Conservation (phyloP, 2,329 filamentous ascomycete genomes). For the Fusarium vanettenii region DNA sequence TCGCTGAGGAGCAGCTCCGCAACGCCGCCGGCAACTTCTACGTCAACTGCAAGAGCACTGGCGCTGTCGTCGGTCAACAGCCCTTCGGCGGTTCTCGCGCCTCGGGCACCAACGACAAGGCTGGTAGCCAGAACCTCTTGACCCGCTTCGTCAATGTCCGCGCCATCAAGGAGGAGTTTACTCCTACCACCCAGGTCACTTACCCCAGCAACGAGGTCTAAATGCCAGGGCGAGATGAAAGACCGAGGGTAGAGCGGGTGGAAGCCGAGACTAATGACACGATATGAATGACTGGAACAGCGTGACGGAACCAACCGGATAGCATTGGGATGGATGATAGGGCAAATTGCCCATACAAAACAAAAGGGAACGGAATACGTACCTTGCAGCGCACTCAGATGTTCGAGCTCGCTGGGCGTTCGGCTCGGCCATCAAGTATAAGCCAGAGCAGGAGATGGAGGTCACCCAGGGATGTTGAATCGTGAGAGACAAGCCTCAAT, state of each 20-base stretch:
- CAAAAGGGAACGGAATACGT: conserved; percentile 3
- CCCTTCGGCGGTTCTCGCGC: conserved; percentile 76
- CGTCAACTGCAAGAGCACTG: conserved; percentile 85
- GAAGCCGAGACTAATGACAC: conserved; percentile 1
- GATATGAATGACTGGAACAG: conserved; percentile 23
- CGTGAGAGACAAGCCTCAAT: conserved; percentile 24
- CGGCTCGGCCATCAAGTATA: conserved; percentile 11
- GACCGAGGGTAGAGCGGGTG: not conserved
- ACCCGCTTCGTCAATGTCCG: conserved; percentile 74
- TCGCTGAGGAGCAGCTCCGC: conserved; percentile 77
- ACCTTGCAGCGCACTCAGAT: conserved; percentile 14
- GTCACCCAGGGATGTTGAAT: conserved; percentile 34
- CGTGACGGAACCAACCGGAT: not conserved
- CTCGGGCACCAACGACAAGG: conserved; percentile 80
- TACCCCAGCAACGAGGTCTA: conserved; percentile 79
- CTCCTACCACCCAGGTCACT: conserved; percentile 68
- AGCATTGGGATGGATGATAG: not conserved
- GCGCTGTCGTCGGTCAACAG: conserved; percentile 79
- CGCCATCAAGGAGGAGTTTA: conserved; percentile 82
- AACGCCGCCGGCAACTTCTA: conserved; percentile 87
- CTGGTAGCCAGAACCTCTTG: conserved; percentile 72
- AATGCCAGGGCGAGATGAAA: conserved; percentile 8
- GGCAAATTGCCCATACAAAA: conserved; percentile 11
- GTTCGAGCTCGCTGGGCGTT: conserved; percentile 1
- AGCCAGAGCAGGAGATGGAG: conserved; percentile 4